A percentile compares a stretch with the other conserved stretches of the same genome.
Evolutionary conservation across 352 stramenopile species (phyloP).

Genomic region (Elongisporangium prolatum): DNA sequence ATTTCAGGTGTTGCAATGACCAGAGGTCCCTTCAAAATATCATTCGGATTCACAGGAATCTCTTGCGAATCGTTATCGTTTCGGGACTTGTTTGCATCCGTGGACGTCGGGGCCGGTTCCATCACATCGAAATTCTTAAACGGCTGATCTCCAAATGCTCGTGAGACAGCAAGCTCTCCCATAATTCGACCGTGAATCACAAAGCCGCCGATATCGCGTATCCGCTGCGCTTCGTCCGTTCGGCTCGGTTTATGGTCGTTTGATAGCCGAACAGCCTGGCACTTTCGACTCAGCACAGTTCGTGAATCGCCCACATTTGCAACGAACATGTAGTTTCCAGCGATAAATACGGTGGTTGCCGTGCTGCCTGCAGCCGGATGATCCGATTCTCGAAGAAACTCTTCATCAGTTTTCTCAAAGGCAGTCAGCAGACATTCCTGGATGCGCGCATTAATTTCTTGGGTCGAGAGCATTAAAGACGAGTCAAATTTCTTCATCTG

Average conservation of each 20-base stretch:
- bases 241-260: conserved; percentile 96
- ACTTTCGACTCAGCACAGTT: conserved; percentile 89
- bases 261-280: conserved; percentile 87
- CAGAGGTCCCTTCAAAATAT: conserved; percentile 79
- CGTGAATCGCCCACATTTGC: conserved; percentile 96
- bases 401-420: conserved; percentile 71
- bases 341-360: conserved; percentile 91
- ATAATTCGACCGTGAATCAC: conserved; percentile 93
- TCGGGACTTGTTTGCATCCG: conserved; percentile 40
- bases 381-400: conserved; percentile 62
- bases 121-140: conserved; percentile 92
- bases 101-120: conserved; percentile 23
- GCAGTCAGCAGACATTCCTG: conserved; percentile 38
- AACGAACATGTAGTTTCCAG: conserved; percentile 91
- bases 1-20: conserved; percentile 80
- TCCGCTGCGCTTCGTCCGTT: conserved; percentile 91
- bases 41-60: conserved; percentile 75
- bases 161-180: conserved; percentile 80
- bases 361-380: conserved; percentile 89
- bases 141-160: conserved; percentile 89
- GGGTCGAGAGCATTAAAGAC: conserved; percentile 25
- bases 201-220: conserved; percentile 91
- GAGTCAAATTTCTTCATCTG: conserved; percentile 41
- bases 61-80: conserved; percentile 79
- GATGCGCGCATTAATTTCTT: conserved; percentile 49